These are phyloP conservation scores for Claviceps paspali DNA, from an alignment of 2,329 filamentous ascomycete species.

Conservation along the genomic window DNA sequence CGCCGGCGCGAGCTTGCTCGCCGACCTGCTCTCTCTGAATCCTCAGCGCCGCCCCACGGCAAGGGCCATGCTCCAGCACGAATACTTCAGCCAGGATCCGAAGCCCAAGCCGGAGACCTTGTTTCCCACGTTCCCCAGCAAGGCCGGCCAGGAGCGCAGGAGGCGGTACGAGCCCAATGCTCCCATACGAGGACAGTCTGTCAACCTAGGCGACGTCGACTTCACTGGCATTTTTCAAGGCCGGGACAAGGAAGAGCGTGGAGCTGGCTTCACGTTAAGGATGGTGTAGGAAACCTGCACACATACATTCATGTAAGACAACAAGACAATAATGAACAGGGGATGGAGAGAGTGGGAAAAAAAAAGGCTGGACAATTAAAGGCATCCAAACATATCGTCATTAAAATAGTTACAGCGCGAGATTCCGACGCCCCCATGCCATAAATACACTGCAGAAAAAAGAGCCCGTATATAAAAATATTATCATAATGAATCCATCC, in stretches of 20 bases:
- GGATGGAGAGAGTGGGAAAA: not conserved
- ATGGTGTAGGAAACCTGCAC: slow-evolving; percentile 28
- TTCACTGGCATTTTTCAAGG: slow-evolving; percentile 58
- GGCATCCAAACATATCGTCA: not conserved
- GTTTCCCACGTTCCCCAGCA: slow-evolving; percentile 95
- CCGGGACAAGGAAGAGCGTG: slow-evolving; percentile 47
- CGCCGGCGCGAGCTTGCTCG: slow-evolving; percentile 56
- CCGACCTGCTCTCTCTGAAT: slow-evolving; percentile 56
- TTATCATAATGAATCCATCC: not conserved
- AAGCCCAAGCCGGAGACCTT: slow-evolving; percentile 78
- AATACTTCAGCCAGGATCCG: slow-evolving; percentile 81
- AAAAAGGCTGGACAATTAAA: not conserved
- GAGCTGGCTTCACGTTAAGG: slow-evolving; percentile 50
- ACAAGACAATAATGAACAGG: not conserved
- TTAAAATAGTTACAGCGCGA: not conserved
- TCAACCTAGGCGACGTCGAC: slow-evolving; percentile 40
- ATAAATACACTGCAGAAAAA: not conserved
- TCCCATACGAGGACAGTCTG: slow-evolving; percentile 58
- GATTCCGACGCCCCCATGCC: not conserved
- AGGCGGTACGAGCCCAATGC: slow-evolving; percentile 63
- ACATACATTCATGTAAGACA: not conserved
- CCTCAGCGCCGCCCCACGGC: slow-evolving; percentile 58
- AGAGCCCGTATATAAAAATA: not conserved
- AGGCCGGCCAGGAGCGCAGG: slow-evolving; percentile 78
- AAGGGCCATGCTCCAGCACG: slow-evolving; percentile 57